Conservation (phyloP, 805 yeast genomes). For the Tetrapisispora phaffii region DNA sequence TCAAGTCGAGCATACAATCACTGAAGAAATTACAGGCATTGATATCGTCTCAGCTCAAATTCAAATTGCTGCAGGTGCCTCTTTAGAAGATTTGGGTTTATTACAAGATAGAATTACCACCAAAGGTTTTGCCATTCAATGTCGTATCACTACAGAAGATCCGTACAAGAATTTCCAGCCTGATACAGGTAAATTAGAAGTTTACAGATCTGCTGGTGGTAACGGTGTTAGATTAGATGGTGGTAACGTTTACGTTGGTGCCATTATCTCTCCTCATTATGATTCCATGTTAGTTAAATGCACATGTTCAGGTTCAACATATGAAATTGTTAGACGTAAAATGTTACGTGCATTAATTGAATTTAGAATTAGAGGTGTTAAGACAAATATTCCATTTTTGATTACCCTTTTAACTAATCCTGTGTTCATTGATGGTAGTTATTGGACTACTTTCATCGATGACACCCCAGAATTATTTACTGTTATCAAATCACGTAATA, state of each 20-base stretch:
- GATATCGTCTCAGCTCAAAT: conserved; percentile 97
- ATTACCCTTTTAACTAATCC: conserved; percentile 85
- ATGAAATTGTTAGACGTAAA: conserved; percentile 93
- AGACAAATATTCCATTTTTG: conserved; percentile 94
- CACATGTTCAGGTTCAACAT: conserved; percentile 93
- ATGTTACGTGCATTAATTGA: conserved; percentile 95
- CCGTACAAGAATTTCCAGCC: conserved; percentile 96
- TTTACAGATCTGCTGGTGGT: conserved; percentile 97
- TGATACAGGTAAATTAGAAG: conserved; percentile 96
- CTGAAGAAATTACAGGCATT: conserved; percentile 97
- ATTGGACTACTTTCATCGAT: conserved; percentile 98
- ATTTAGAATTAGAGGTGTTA: conserved; percentile 97
- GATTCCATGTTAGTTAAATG: conserved; percentile 98
- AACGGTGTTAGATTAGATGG: conserved; percentile 98
- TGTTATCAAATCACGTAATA: conserved; percentile 88
- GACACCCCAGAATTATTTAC: conserved; percentile 95
- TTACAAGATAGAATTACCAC: conserved; percentile 91
- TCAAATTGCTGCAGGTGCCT: conserved; percentile 97
- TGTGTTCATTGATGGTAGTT: conserved; percentile 72
- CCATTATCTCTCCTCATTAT: conserved; percentile 92
- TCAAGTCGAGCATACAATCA: conserved; percentile 97
- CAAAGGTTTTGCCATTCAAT: conserved; percentile 96
- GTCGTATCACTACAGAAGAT: conserved; percentile 98
- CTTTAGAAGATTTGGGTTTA: conserved; percentile 81
- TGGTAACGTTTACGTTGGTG: conserved; percentile 96